These are phyloP conservation scores for Gracilaria caudata DNA, from an alignment of 23 red algal species.

Conservation along the genomic window DNA sequence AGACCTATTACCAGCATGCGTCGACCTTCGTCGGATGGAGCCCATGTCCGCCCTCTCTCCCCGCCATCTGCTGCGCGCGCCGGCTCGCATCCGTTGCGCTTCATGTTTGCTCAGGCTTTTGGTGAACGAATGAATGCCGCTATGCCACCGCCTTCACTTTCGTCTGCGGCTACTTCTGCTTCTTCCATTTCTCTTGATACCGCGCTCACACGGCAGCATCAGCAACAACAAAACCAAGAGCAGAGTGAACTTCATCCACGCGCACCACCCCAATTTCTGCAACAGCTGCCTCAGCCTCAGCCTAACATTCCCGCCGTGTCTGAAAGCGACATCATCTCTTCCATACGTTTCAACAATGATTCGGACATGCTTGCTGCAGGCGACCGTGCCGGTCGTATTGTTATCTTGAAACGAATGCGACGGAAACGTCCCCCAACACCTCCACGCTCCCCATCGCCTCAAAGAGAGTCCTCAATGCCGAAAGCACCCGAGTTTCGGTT, in stretches of 20 bases:
- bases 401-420: constrained; percentile 67
- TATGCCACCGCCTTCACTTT: neutral
- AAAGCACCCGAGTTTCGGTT: constrained; percentile 72
- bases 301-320: constrained; percentile 1
- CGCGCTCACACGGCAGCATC: neutral
- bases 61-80: constrained; percentile 31
- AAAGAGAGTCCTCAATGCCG: neutral
- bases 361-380: constrained; percentile 84
- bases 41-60: neutral
- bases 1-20: neutral
- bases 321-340: constrained; percentile 85
- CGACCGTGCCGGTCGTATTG: constrained; percentile 80
- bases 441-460: neutral
- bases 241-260: too few species aligned
- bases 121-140: constrained; percentile 52
- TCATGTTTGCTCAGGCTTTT: constrained; percentile 85
- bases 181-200: neutral
- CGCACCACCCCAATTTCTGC: neutral
- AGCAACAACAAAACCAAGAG: neutral
- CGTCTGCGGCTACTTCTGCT: neutral
- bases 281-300: neutral
- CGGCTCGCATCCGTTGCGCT: constrained; percentile 46
- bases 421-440: neutral
- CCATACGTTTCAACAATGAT: constrained; percentile 62
- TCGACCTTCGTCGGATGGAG: neutral